phyloP scores from a whole-genome alignment of 2,329 filamentous ascomycete species.

The Xylariaceae sp. region DNA sequence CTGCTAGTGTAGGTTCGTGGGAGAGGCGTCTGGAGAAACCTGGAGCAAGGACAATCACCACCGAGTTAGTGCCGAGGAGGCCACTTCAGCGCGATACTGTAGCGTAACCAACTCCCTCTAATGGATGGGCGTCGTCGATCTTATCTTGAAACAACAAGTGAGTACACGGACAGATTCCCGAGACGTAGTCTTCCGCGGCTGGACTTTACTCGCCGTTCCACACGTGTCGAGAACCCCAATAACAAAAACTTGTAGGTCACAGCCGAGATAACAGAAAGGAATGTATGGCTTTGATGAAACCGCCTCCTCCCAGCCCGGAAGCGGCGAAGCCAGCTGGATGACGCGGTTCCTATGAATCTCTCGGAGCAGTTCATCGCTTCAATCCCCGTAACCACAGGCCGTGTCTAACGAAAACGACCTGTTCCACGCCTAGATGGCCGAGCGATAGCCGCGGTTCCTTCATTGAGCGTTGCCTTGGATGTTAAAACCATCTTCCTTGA shows the following conservation, averaged over 20 bases:
- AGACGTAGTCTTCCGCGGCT: too few species aligned
- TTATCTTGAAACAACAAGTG: slow-evolving; percentile 17
- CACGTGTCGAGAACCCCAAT: too few species aligned
- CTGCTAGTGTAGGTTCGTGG: slow-evolving; percentile 4
- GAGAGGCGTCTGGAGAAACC: background rate
- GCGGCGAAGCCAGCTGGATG: background rate
- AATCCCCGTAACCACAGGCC: background rate
- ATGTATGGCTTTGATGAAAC: background rate
- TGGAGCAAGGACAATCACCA: slow-evolving; percentile 10
- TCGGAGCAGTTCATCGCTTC: background rate
- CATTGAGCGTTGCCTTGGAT: background rate
- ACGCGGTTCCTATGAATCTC: slow-evolving; percentile 1
- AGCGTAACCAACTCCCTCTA: background rate
- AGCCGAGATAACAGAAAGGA: background rate
- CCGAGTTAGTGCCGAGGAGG: slow-evolving; percentile 23
- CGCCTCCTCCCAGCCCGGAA: background rate
- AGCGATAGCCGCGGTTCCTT: too few species aligned
- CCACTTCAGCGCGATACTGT: slow-evolving; percentile 1
- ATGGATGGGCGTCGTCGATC: slow-evolving; percentile 16
- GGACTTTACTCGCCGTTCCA: too few species aligned
- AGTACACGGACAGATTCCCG: too few species aligned
- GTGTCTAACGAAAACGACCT: background rate
- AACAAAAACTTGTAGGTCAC: background rate
- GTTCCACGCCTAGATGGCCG: background rate
- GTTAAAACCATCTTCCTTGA: background rate